These are phyloP conservation scores for Colletotrichum liriopes DNA, from an alignment of 2,329 filamentous ascomycete species.

Conservation along the genomic window DNA sequence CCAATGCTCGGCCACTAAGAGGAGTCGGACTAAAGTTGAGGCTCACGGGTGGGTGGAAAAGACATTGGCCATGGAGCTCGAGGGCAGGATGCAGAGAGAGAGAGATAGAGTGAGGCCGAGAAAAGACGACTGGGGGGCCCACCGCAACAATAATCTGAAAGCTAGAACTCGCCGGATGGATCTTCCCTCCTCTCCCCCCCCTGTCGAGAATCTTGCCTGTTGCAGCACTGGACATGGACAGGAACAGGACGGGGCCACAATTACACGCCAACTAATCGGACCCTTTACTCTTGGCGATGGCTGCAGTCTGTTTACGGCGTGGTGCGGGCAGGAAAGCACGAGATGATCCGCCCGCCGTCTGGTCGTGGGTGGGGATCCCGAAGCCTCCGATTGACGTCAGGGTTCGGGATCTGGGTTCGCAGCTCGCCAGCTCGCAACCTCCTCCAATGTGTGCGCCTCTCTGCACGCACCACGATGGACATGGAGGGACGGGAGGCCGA, in stretches of 20 bases:
- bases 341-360: constrained; percentile 24
- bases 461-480: too few species aligned
- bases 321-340: neutral
- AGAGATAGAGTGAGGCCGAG: constrained; percentile 3
- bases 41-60: constrained; percentile 10
- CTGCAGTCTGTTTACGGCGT: neutral
- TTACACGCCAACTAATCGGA: constrained; percentile 25
- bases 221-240: neutral
- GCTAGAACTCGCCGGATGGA: constrained; percentile 11
- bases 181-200: neutral
- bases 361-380: constrained; percentile 34
- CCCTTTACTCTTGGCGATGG: constrained; percentile 34
- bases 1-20: constrained; percentile 42
- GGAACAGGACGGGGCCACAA: constrained; percentile 11
- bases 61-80: neutral
- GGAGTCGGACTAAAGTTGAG: constrained; percentile 21
- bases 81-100: neutral
- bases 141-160: constrained; percentile 5
- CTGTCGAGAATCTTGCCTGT: neutral
- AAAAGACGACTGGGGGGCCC: neutral
- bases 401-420: neutral
- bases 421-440: neutral
- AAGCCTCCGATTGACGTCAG: constrained; percentile 43
- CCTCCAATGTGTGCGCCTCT: too few species aligned
- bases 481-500: constrained; percentile 29